Percentiles rank a stretch among this genome's conserved stretches.
phyloP scores from a whole-genome alignment of 129 eudicot species.

The Escallonia herrerae region DNA sequence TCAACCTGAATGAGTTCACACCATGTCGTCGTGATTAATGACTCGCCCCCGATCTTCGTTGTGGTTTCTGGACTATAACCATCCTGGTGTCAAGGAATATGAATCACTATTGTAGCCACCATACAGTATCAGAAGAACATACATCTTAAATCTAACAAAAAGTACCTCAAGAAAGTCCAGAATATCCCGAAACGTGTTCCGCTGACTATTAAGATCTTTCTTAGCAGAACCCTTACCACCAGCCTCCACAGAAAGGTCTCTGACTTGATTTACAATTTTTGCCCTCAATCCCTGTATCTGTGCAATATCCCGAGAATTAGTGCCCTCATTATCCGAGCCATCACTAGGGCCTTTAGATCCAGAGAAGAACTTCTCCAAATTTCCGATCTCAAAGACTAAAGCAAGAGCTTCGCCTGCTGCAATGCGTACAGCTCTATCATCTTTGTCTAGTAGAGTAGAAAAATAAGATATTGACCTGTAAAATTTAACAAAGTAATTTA shows the following conservation, averaged over 20 bases:
- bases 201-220: slow-evolving; percentile 84
- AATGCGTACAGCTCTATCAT: slow-evolving; percentile 79
- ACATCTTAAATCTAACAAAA: not conserved
- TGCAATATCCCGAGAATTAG: slow-evolving; percentile 24
- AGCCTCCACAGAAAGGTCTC: slow-evolving; percentile 77
- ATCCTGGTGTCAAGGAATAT: slow-evolving; percentile 31
- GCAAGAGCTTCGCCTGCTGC: slow-evolving; percentile 94
- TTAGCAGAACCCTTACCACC: slow-evolving; percentile 84
- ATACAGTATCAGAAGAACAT: not conserved
- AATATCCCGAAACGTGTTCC: slow-evolving; percentile 77
- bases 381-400: slow-evolving; percentile 54
- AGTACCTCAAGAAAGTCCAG: slow-evolving; percentile 84
- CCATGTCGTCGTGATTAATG: slow-evolving; percentile 61
- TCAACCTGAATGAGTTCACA: slow-evolving; percentile 66
- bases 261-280: slow-evolving; percentile 65
- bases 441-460: slow-evolving; percentile 69
- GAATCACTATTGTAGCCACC: not conserved
- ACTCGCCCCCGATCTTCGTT: slow-evolving; percentile 74
- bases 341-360: slow-evolving; percentile 35
- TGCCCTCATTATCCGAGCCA: slow-evolving; percentile 29
- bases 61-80: slow-evolving; percentile 73
- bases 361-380: slow-evolving; percentile 56
- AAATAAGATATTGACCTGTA: slow-evolving; percentile 72
- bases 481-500: not conserved
- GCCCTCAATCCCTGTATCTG: slow-evolving; percentile 59